Evolutionary conservation across 108 stramenopile species (phyloP).

Genomic region (Skeletonema marinoi): DNA sequence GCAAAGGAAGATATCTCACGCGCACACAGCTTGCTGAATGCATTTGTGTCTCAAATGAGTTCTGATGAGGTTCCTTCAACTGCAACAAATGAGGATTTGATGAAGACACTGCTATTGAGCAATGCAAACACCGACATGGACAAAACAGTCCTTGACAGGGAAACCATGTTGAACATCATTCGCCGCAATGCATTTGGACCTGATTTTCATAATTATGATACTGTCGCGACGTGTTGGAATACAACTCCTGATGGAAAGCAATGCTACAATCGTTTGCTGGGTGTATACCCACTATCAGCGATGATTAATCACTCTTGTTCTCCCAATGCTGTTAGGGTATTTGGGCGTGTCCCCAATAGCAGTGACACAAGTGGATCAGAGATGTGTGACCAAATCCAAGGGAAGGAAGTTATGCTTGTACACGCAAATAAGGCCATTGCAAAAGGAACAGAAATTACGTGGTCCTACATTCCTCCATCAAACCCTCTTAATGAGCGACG

Average conservation of each 20-base stretch:
- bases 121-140: background rate
- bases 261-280: conserved; percentile 59
- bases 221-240: conserved; percentile 46
- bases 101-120: conserved; percentile 18
- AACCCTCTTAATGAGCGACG: conserved; percentile 48
- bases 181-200: conserved; percentile 82
- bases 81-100: background rate
- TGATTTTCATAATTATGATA: conserved; percentile 67
- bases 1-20: background rate
- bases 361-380: background rate
- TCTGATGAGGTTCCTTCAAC: conserved; percentile 29
- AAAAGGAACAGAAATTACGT: conserved; percentile 70
- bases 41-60: conserved; percentile 41
- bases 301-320: conserved; percentile 86
- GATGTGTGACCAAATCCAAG: background rate
- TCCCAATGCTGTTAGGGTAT: conserved; percentile 75
- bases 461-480: conserved; percentile 78
- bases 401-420: conserved; percentile 68
- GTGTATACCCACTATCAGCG: conserved; percentile 79
- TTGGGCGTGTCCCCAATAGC: conserved; percentile 33
- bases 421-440: conserved; percentile 57
- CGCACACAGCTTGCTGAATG: conserved; percentile 9
- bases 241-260: conserved; percentile 8
- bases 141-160: conserved; percentile 14
- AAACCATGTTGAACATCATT: conserved; percentile 56